These are phyloP conservation scores for Chrysoporthe cubensis DNA, from an alignment of 2,329 filamentous ascomycete genomes.

Conservation along the genomic window DNA sequence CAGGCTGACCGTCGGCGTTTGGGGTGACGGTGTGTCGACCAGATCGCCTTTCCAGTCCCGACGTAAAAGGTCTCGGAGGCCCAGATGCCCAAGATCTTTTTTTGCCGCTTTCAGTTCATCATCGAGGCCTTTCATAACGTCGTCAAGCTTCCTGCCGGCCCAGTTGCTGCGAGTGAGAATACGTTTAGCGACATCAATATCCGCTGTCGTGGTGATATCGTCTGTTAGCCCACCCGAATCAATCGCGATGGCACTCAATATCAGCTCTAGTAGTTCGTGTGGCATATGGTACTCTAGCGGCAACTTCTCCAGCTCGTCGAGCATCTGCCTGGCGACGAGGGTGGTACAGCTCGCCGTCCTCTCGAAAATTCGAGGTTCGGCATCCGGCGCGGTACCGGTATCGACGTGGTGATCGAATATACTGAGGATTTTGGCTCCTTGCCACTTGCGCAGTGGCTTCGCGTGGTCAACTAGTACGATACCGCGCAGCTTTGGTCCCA, in stretches of 20 bases:
- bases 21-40: slow-evolving; percentile 48
- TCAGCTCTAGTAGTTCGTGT: slow-evolving; percentile 52
- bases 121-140: slow-evolving; percentile 47
- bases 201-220: slow-evolving; percentile 40
- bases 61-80: slow-evolving; percentile 48
- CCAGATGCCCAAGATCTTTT: slow-evolving; percentile 46
- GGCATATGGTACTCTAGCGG: slow-evolving; percentile 51
- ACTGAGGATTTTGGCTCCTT: slow-evolving; percentile 45
- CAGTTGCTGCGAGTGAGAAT: slow-evolving; percentile 48
- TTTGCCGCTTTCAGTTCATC: slow-evolving; percentile 45
- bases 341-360: slow-evolving; percentile 49
- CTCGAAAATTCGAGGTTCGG: slow-evolving; percentile 49
- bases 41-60: slow-evolving; percentile 53
- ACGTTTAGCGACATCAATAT: slow-evolving; percentile 43
- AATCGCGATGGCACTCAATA: slow-evolving; percentile 50
- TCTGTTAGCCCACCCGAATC: slow-evolving; percentile 47
- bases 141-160: slow-evolving; percentile 41
- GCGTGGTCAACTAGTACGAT: slow-evolving; percentile 51
- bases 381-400: slow-evolving; percentile 44
- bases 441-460: slow-evolving; percentile 47
- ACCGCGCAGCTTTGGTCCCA: slow-evolving; percentile 46
- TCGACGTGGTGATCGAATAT: slow-evolving; percentile 53
- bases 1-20: slow-evolving; percentile 49
- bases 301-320: slow-evolving; percentile 48
- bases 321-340: slow-evolving; percentile 50